phyloP scores from a whole-genome alignment of 1,139 yeast species.

The Pichia sp. region DNA sequence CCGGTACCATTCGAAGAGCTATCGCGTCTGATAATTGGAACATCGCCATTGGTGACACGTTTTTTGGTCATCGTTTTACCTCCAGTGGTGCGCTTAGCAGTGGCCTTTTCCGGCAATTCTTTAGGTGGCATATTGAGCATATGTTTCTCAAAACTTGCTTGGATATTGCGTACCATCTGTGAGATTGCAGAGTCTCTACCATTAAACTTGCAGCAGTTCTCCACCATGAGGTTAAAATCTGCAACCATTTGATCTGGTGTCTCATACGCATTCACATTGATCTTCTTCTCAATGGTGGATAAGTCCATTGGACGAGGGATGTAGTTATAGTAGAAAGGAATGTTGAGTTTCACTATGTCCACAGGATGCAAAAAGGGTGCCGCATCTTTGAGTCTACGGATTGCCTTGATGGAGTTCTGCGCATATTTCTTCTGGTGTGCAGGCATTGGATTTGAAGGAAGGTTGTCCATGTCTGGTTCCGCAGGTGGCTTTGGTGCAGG shows the following conservation, averaged over 20 bases:
- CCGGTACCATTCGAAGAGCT: conserved; percentile 37
- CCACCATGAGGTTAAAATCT: conserved; percentile 82
- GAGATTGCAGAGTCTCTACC: conserved; percentile 81
- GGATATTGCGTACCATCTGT: conserved; percentile 84
- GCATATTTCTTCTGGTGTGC: conserved; percentile 78
- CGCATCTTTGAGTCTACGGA: conserved; percentile 88
- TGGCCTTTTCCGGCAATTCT: conserved; percentile 39
- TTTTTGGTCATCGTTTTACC: conserved; percentile 12
- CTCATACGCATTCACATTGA: conserved; percentile 62
- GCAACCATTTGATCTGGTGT: conserved; percentile 59
- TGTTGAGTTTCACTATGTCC: conserved; percentile 78
- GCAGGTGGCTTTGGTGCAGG: conserved; percentile 70
- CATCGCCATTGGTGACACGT: conserved; percentile 26
- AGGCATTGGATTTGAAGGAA: conserved; percentile 70
- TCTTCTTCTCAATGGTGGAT: conserved; percentile 79
- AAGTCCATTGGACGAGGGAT: conserved; percentile 91
- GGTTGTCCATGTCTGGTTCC: conserved; percentile 65
- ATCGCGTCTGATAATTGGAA: conserved; percentile 58
- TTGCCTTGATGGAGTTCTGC: conserved; percentile 62
- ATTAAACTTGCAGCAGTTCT: conserved; percentile 75
- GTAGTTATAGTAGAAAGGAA: conserved; percentile 83
- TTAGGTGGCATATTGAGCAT: conserved; percentile 86
- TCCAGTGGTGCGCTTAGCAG: conserved; percentile 16
- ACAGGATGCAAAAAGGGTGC: conserved; percentile 87
- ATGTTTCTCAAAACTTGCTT: conserved; percentile 90